A percentile compares a stretch with the other conserved stretches of the same genome.
Evolutionary conservation across 768 basidiomycete species (phyloP).

Genomic region (Amanita phalloides): DNA sequence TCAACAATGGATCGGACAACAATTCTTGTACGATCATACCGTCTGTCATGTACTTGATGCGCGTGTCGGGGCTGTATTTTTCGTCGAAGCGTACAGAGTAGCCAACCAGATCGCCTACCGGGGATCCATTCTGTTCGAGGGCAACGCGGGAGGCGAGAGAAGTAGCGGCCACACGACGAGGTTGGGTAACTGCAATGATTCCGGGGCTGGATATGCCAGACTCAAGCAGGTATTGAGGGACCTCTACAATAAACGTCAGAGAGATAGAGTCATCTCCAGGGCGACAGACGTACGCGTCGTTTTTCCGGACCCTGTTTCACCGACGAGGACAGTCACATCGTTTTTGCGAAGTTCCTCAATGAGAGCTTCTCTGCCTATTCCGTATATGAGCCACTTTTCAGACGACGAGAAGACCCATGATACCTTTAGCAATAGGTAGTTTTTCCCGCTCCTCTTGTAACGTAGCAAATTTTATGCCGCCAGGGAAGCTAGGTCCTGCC

Average conservation of each 20-base stretch:
- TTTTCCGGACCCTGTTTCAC: constrained; percentile 97
- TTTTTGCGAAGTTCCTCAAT: constrained; percentile 62
- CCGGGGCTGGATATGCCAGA: constrained; percentile 61
- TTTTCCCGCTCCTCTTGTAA: constrained; percentile 57
- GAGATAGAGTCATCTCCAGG: neutral
- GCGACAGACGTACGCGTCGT: constrained; percentile 73
- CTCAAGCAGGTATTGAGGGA: constrained; percentile 92
- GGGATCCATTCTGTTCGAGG: constrained; percentile 54
- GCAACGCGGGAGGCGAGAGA: constrained; percentile 91
- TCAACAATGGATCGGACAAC: constrained; percentile 64
- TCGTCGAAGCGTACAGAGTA: constrained; percentile 98
- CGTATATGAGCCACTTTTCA: neutral
- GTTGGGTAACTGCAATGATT: constrained; percentile 89
- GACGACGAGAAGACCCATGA: constrained; percentile 10
- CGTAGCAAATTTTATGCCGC: constrained; percentile 13
- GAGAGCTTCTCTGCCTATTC: constrained; percentile 62
- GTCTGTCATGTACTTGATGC: constrained; percentile 95
- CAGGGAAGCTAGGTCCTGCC: constrained; percentile 12
- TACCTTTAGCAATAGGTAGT: constrained; percentile 76
- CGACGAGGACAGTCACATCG: constrained; percentile 83
- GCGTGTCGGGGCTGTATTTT: constrained; percentile 53
- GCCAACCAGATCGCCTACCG: constrained; percentile 73
- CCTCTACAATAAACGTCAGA: constrained; percentile 43
- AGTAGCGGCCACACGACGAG: constrained; percentile 89
- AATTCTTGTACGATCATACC: constrained; percentile 96